These are phyloP conservation scores for Collybia nuda DNA, from an alignment of 768 basidiomycete species.

Conservation along the genomic window DNA sequence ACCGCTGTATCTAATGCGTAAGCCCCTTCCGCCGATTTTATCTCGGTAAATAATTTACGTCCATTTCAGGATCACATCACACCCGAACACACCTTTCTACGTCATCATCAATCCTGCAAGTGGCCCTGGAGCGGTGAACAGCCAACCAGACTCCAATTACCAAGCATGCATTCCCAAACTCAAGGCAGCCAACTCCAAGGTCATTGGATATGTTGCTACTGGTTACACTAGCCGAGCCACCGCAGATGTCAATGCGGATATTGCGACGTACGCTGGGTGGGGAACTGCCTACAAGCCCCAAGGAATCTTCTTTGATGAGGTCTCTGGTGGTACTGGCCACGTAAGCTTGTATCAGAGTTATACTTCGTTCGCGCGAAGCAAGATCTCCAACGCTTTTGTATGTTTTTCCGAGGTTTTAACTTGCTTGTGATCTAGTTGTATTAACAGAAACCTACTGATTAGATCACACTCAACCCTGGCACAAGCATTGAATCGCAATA, in stretches of 20 bases:
- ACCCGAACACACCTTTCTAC: constrained; percentile 25
- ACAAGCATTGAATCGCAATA: constrained; percentile 15
- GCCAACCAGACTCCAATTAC: constrained; percentile 27
- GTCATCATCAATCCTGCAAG: constrained; percentile 30
- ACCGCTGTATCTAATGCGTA: constrained; percentile 22
- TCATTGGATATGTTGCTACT: constrained; percentile 32
- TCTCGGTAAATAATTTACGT: background rate
- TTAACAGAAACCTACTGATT: background rate
- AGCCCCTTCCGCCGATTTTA: background rate
- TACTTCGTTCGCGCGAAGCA: constrained; percentile 11
- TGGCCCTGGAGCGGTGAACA: constrained; percentile 23
- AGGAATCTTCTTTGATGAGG: constrained; percentile 38
- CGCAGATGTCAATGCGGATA: constrained; percentile 22
- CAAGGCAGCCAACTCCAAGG: constrained; percentile 8
- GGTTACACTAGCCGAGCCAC: constrained; percentile 16
- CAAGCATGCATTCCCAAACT: constrained; percentile 24
- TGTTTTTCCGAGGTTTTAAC: constrained; percentile 5
- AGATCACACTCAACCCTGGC: constrained; percentile 31
- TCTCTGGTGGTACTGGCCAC: constrained; percentile 11
- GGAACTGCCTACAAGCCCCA: constrained; percentile 22
- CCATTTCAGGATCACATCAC: constrained; percentile 20
- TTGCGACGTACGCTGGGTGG: constrained; percentile 31
- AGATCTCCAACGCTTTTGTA: constrained; percentile 14
- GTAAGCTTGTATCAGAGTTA: constrained; percentile 23
- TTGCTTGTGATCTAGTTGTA: background rate